phyloP scores from a whole-genome alignment of 192 early-diverging fungal species.

The Mortierella alpina region DNA sequence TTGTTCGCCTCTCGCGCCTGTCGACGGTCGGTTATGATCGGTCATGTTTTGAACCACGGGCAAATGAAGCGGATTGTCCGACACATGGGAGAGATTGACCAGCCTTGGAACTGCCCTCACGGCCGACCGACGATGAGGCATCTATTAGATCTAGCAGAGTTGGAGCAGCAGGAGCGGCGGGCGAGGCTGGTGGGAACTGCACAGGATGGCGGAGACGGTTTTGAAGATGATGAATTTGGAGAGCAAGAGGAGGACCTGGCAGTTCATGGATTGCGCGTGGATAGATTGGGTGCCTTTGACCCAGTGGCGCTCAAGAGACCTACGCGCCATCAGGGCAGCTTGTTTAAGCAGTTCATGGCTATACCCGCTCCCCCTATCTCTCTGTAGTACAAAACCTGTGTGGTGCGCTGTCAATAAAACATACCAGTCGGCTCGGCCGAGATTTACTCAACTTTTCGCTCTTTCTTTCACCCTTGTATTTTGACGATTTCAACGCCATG shows the following conservation, averaged over 20 bases:
- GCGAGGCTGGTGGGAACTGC: neutral
- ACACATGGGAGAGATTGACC: constrained; percentile 87
- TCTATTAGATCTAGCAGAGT: constrained; percentile 64
- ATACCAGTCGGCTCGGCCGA: neutral
- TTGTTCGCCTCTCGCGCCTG: constrained; percentile 95
- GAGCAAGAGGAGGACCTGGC: neutral
- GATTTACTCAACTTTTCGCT: neutral
- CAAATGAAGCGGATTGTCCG: constrained; percentile 86
- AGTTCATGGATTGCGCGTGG: neutral
- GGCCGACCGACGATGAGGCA: constrained; percentile 96
- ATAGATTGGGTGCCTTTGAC: constrained; percentile 18
- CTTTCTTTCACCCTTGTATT: neutral
- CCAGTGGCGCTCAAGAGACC: constrained; percentile 41
- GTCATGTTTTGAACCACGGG: constrained; percentile 72
- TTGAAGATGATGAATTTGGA: neutral
- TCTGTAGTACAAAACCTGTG: neutral
- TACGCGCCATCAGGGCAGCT: constrained; percentile 27
- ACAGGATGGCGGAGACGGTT: neutral
- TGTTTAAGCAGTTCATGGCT: constrained; percentile 39
- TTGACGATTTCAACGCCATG: neutral
- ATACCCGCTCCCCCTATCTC: neutral
- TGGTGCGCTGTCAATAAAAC: neutral
- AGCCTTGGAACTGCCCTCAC: constrained; percentile 99
- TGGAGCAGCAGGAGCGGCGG: constrained; percentile 31
- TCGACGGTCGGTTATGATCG: constrained; percentile 92